A percentile compares a stretch with the other conserved stretches of the same genome.
Conservation (phyloP, 148 eudicot species). For the Simmondsia chinensis region DNA sequence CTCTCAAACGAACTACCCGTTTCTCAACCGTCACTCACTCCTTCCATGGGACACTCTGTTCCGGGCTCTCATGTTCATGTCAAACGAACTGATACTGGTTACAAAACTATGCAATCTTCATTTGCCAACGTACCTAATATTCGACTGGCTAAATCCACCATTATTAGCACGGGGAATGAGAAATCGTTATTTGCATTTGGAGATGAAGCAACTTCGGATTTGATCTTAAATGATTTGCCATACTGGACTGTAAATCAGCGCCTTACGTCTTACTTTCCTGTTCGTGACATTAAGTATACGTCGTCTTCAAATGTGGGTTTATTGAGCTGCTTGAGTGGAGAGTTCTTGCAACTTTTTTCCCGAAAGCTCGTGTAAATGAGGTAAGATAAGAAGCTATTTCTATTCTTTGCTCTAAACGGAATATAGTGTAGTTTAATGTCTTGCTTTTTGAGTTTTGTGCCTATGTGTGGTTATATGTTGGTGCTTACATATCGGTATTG, state of each 20-base stretch:
- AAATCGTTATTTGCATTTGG: constrained; percentile 46
- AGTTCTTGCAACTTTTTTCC: constrained; percentile 29
- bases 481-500: too few species aligned
- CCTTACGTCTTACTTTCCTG: constrained; percentile 33
- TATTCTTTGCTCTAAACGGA: too few species aligned
- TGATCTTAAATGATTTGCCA: constrained; percentile 58
- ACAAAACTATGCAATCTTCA: constrained; percentile 37
- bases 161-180: constrained; percentile 24
- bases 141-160: constrained; percentile 68
- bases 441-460: too few species aligned
- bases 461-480: too few species aligned
- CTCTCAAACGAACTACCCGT: constrained; percentile 12
- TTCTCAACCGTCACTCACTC: constrained; percentile 42
- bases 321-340: constrained; percentile 32
- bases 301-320: constrained; percentile 9
- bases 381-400: too few species aligned
- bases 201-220: constrained; percentile 47
- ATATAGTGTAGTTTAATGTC: too few species aligned
- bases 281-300: constrained; percentile 44
- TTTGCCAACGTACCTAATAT: constrained; percentile 46
- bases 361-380: constrained; percentile 14
- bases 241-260: constrained; percentile 33
- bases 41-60: constrained; percentile 34
- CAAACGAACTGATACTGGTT: constrained; percentile 30
- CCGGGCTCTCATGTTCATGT: constrained; percentile 52